Conservation (phyloP, 768 basidiomycete genomes). For the Amanita jacksonii region DNA sequence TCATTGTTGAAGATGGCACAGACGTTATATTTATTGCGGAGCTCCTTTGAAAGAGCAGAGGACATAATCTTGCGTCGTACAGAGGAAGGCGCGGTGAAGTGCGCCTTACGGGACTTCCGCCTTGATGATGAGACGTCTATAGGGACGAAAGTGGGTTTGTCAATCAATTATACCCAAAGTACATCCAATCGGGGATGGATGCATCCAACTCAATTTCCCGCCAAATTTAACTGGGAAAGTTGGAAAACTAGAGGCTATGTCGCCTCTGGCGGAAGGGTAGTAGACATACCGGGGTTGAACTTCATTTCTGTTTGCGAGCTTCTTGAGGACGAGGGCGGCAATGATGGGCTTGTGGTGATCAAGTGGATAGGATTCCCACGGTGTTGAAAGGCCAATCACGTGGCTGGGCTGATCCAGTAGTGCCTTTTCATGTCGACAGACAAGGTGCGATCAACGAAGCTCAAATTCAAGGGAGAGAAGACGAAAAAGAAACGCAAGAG, state of each 20-base stretch:
- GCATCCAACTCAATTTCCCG: constrained; percentile 47
- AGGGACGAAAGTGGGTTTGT: constrained; percentile 23
- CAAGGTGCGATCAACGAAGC: constrained; percentile 60
- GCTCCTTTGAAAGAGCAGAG: constrained; percentile 90
- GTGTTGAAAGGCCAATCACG: constrained; percentile 19
- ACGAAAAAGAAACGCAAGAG: constrained; percentile 73
- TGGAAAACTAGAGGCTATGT: constrained; percentile 17
- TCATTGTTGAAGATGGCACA: constrained; percentile 21
- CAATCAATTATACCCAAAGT: constrained; percentile 15
- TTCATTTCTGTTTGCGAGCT: constrained; percentile 50
- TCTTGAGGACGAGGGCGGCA: constrained; percentile 56
- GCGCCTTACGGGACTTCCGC: constrained; percentile 97
- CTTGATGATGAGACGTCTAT: constrained; percentile 85
- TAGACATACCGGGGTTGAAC: constrained; percentile 70
- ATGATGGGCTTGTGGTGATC: constrained; percentile 21
- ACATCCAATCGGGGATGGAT: constrained; percentile 31
- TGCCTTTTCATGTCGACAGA: constrained; percentile 21
- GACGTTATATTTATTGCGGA: constrained; percentile 87
- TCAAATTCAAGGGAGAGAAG: constrained; percentile 89
- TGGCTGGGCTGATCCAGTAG: constrained; percentile 14
- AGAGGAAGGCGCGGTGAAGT: constrained; percentile 93
- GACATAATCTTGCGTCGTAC: constrained; percentile 98
- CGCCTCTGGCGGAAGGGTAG: constrained; percentile 15
- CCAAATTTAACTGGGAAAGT: constrained; percentile 17
- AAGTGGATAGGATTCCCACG: constrained; percentile 27